A percentile compares a stretch with the other conserved stretches of the same genome.
phyloP scores from a whole-genome alignment of 176 grass and related monocot genomes.

The Eremochloa ophiuroides region DNA sequence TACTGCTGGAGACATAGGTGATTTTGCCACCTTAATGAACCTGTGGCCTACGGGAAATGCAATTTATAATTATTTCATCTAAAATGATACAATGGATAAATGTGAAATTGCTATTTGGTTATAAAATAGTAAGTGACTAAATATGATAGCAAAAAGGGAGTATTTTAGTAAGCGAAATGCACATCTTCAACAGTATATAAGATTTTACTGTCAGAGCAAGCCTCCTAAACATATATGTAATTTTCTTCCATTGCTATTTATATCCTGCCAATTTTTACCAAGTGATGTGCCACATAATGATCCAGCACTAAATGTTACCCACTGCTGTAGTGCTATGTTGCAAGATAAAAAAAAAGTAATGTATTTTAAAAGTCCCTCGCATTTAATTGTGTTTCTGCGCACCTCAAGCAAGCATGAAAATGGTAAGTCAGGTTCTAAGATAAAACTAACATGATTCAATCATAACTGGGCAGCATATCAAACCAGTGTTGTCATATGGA shows the following conservation, averaged over 20 bases:
- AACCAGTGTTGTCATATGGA: background rate
- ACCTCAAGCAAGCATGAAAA: conserved; percentile 7
- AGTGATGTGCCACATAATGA: background rate
- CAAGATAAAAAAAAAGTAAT: background rate
- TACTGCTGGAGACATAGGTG: conserved; percentile 77
- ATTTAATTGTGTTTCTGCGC: background rate
- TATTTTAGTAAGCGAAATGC: background rate
- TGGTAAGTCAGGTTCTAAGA: background rate
- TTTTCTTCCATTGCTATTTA: background rate
- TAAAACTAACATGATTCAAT: background rate
- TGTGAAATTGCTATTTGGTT: background rate
- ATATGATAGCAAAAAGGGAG: background rate
- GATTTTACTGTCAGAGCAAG: conserved; percentile 9
- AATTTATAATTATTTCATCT: background rate
- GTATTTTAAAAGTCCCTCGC: background rate
- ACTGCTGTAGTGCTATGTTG: background rate
- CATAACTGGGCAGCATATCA: background rate
- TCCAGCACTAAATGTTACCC: background rate
- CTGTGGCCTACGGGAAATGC: conserved; percentile 43
- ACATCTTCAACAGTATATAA: background rate
- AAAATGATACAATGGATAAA: background rate
- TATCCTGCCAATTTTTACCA: conserved; percentile 15
- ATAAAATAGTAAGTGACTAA: background rate
- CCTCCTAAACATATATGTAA: background rate
- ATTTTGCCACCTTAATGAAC: conserved; percentile 95